phyloP scores from a whole-genome alignment of 2,329 filamentous ascomycete species.

The Aspergillus ustus region DNA sequence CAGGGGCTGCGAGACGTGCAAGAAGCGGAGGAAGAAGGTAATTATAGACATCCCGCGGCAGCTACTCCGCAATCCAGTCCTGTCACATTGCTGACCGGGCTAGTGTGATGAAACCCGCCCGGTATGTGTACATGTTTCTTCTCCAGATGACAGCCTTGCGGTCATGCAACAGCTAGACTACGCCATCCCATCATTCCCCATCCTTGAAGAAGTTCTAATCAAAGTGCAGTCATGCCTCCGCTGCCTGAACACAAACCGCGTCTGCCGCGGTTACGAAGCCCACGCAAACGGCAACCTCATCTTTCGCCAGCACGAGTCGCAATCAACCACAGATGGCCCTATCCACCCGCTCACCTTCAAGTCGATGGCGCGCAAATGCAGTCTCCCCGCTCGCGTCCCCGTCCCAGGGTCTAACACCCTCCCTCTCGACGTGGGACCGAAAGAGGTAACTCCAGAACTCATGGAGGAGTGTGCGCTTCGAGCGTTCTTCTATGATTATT shows the following conservation, averaged over 20 bases:
- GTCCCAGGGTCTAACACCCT: background rate
- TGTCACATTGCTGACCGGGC: background rate
- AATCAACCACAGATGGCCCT: background rate
- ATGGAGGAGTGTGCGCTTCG: conserved; percentile 8
- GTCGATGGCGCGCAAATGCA: conserved; percentile 11
- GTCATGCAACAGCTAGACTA: background rate
- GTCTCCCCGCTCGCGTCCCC: background rate
- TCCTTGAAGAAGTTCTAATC: background rate
- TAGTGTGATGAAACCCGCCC: conserved; percentile 16
- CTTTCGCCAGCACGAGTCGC: conserved; percentile 6
- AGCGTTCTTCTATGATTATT: conserved; percentile 13
- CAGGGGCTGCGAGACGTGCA: conserved; percentile 10
- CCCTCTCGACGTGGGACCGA: background rate
- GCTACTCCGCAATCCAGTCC: background rate
- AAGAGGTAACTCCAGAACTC: background rate
- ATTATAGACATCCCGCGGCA: too few species aligned
- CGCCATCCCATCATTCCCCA: background rate
- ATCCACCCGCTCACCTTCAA: background rate
- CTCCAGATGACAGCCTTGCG: background rate
- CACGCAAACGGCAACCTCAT: background rate
- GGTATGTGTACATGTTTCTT: background rate
- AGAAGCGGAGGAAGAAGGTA: conserved; percentile 12
- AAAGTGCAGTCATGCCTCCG: conserved; percentile 7
- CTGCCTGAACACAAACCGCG: conserved; percentile 9
- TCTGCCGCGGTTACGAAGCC: conserved; percentile 9